Evolutionary conservation across 73 alveolate genomes (phyloP), one percentile per base, ranked within the genome.

Genomic region (Paramecium octaurelia): DNA sequence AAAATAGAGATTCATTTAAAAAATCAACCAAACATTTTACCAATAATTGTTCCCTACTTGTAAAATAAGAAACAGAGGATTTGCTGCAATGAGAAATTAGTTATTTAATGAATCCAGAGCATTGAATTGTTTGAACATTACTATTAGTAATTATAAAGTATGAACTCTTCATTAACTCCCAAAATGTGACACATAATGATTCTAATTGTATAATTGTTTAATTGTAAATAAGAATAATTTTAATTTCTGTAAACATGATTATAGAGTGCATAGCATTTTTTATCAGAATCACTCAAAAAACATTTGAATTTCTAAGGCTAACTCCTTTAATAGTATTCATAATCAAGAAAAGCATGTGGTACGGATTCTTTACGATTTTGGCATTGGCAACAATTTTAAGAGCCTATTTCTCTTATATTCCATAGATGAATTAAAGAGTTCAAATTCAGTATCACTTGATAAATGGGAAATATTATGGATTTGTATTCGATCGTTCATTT

Each of bases 391-490:
- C 9, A 9, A 59, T 59, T 59, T 59, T 59, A 59, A 21, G 24
- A 59, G 36, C 77, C 20, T 59, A 59, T 59, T 59, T 59, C 23
- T 59, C 34, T 21, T 59, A 59, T 18, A 29, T 59, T 21, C 77
- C 77, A 0, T 21, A 59, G 38, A 59, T 59, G 77, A 29, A 59
- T 59, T 18, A 59, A 29, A 21, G 23, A 29, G 77, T 59, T 16
- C 34, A 59, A 59, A 59, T 59, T 59, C 18, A 59, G 9, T 59
- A 24, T 29, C 77, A 59, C 23, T 29, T 59, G 20, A 59, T 59
- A 59, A 59, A 59, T 64, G 84, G 84, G 5, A 64, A 64, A 64
- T 64, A 64, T 64, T 64, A 64, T 64, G 84, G 84, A 12, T 64
- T 64, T 64, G 46, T 64, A 27, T 64, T 64, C 9, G 84, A 64